Evolutionary conservation across 257 asterid species (phyloP), one percentile per base, ranked within the genome.

Genomic region (Nemophila menziesii): DNA sequence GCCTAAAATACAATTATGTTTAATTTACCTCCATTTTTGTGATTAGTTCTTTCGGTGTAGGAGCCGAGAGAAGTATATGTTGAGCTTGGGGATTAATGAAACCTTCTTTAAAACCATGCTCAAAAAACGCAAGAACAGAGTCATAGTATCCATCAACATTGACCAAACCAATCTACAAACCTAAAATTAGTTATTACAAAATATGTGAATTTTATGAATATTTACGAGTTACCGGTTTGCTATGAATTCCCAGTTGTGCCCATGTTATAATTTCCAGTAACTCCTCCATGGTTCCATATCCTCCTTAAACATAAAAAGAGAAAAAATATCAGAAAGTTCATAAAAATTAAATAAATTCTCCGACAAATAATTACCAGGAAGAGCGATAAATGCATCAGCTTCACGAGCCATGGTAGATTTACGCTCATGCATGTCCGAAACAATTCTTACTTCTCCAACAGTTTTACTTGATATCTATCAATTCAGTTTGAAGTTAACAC

Each of bases 241-340:
- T 79, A 55, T 90, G 99, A 70, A 90, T 90, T 52, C 99, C 99
- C 15, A 90, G 94, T 53, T 90, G 94, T 42, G 92, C 90, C 99
- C 99, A 90, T 46, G 99, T 90, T n/a, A n/a, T n/a, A n/a, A n/a
- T n/a, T n/a, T n/a, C n/a, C n/a, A n/a, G n/a, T n/a, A n/a, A n/a
- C n/a, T 90, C 99, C 60, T 90, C 99, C 99, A 90, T 74, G 20
- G 99, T 90, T 37, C 99, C 99, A 62, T 81, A 90, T 51, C 99
- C 99, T 46, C 99, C 99, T 90, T 62, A 44, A 39, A 40, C 21
- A n/a, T n/a, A n/a, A n/a, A n/a, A n/a, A n/a, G n/a, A n/a, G n/a
- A n/a, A n/a, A n/a, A n/a, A n/a, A n/a, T n/a, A n/a, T n/a, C n/a
- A n/a, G n/a, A n/a, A n/a, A n/a, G n/a, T n/a, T n/a, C n/a, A n/a